Conservation (phyloP, 179 eudicot species). For the Actinidia arguta region DNA sequence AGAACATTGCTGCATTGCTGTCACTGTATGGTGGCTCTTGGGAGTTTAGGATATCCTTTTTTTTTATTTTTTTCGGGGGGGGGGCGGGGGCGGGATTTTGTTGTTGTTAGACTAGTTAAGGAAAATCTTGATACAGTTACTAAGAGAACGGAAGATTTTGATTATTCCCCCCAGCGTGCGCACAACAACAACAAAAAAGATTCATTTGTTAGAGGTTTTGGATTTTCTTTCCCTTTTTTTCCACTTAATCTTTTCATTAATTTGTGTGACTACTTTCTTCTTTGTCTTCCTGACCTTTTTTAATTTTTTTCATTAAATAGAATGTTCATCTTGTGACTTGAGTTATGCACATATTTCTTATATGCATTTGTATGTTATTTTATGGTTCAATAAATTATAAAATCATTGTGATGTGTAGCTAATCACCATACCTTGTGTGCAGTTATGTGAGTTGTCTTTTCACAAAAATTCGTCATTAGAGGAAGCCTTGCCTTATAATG, state of each 20-base stretch:
- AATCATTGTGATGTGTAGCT: not conserved
- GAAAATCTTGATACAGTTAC: too few relatives aligned
- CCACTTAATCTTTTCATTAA: not conserved
- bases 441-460: slow-evolving; percentile 95
- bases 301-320: not conserved
- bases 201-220: too few relatives aligned
- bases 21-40: too few relatives aligned
- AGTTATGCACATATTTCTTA: not conserved
- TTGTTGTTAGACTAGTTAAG: too few relatives aligned
- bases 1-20: too few relatives aligned
- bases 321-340: not conserved
- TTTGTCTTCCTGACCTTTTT: not conserved
- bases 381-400: not conserved
- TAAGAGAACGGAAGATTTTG: too few relatives aligned
- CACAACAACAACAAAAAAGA: too few relatives aligned
- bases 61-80: too few relatives aligned
- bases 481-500: slow-evolving; percentile 97
- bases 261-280: not conserved
- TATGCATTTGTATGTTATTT: slow-evolving; percentile 1
- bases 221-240: not conserved
- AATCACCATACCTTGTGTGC: slow-evolving; percentile 39
- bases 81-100: too few relatives aligned
- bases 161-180: too few relatives aligned
- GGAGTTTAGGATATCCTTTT: too few relatives aligned
- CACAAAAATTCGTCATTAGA: slow-evolving; percentile 92